These are phyloP conservation scores for Diphasiastrum complanatum DNA, from an alignment of 83 land plant genomes.

Conservation along the genomic window DNA sequence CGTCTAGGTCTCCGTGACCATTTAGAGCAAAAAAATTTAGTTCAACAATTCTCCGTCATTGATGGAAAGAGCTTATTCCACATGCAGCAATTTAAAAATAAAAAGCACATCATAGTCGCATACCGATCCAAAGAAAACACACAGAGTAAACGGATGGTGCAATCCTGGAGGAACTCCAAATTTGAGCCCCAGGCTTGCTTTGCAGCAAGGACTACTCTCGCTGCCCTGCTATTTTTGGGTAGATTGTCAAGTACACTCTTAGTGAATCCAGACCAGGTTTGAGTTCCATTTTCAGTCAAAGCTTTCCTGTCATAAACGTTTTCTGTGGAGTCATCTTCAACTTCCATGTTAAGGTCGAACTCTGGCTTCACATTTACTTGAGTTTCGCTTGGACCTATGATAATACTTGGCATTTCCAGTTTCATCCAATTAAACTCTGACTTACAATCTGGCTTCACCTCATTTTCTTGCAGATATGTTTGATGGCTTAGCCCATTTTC, in stretches of 20 bases:
- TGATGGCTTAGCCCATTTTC: conserved; percentile 20
- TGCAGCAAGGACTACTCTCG: conserved; percentile 44
- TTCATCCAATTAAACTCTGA: conserved; percentile 30
- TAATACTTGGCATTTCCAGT: conserved; percentile 6
- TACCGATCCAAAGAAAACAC: conserved; percentile 92
- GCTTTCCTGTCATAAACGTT: neutral
- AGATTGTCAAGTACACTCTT: conserved; percentile 6
- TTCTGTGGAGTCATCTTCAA: conserved; percentile 18
- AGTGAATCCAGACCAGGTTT: neutral
- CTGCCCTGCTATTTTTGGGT: conserved; percentile 39
- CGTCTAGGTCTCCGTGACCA: too few relatives aligned
- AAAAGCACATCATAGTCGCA: conserved; percentile 9
- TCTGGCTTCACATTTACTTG: conserved; percentile 23
- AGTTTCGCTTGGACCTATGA: conserved; percentile 25
- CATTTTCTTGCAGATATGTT: conserved; percentile 5
- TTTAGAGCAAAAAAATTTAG: too few relatives aligned
- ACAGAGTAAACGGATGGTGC: conserved; percentile 84
- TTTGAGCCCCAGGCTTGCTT: conserved; percentile 70
- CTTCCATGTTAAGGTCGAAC: conserved; percentile 20
- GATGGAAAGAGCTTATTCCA: too few relatives aligned
- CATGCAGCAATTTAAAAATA: too few relatives aligned
- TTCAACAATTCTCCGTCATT: too few relatives aligned
- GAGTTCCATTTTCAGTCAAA: too few relatives aligned
- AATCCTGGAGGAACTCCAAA: conserved; percentile 91
- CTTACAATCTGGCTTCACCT: conserved; percentile 10